Evolutionary conservation across 768 basidiomycete species (phyloP).

Genomic region (Rhizopogon sp.): DNA sequence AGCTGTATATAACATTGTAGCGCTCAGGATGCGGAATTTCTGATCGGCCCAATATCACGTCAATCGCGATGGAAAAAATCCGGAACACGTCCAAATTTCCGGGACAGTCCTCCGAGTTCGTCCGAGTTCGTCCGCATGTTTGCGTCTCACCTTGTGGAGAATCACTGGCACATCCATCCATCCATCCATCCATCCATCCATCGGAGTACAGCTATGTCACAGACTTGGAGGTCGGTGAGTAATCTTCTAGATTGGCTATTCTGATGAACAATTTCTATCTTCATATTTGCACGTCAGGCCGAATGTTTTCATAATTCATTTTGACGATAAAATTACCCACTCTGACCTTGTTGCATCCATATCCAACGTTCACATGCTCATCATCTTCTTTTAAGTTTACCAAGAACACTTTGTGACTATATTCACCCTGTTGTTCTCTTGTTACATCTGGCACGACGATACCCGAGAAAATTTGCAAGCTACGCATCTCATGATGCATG

Average conservation of each 20-base stretch:
- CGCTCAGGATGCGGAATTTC: too few relatives aligned
- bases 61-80: too few relatives aligned
- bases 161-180: background rate
- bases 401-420: background rate
- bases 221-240: too few relatives aligned
- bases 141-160: too few relatives aligned
- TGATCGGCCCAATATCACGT: too few relatives aligned
- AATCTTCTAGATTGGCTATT: background rate
- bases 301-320: slow-evolving; percentile 16
- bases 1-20: too few relatives aligned
- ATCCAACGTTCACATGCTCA: background rate
- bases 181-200: background rate
- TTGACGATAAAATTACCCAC: too few relatives aligned
- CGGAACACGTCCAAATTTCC: too few relatives aligned
- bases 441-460: slow-evolving; percentile 33
- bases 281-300: slow-evolving; percentile 44
- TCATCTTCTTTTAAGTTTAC: background rate
- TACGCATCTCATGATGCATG: slow-evolving; percentile 18
- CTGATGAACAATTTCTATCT: slow-evolving; percentile 1
- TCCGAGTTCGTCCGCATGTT: too few relatives aligned
- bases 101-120: too few relatives aligned
- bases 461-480: slow-evolving; percentile 49
- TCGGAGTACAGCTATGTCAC: too few relatives aligned
- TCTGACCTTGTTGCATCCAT: slow-evolving; percentile 2
- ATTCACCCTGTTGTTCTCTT: background rate